Percentiles rank a stretch among this genome's conserved stretches.
Conservation (phyloP, 192 early-diverging fungal species). For the Coemansia sp. region DNA sequence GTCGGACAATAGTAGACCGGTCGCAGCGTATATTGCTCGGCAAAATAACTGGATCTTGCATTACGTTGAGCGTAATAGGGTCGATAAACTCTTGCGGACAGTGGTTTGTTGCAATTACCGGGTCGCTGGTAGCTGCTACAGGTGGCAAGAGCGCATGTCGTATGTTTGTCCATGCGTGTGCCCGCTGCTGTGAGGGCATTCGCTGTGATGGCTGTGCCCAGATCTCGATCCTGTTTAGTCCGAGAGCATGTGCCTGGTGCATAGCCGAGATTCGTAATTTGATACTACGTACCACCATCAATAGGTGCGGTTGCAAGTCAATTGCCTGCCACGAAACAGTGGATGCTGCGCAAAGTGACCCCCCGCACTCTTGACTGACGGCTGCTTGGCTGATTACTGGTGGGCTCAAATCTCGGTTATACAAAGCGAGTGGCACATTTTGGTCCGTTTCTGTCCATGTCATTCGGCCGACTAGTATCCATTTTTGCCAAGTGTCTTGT, state of each 20-base stretch:
- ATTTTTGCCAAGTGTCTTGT: not conserved
- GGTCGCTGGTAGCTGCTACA: not conserved
- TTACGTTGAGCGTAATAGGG: conserved; percentile 22
- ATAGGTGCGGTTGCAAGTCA: not conserved
- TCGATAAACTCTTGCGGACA: conserved; percentile 36
- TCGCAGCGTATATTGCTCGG: conserved; percentile 20
- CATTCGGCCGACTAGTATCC: conserved; percentile 12
- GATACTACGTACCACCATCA: conserved; percentile 12
- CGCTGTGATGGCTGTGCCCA: conserved; percentile 37
- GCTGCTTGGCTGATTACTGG: not conserved
- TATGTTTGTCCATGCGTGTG: not conserved
- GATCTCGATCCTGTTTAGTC: conserved; percentile 21
- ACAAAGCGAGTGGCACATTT: not conserved
- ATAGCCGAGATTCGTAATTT: conserved; percentile 17
- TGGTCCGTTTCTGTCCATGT: not conserved
- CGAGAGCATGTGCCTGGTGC: conserved; percentile 16
- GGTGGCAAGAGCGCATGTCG: not conserved
- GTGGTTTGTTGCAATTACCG: not conserved
- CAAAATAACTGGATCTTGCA: conserved; percentile 31
- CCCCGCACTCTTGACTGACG: not conserved
- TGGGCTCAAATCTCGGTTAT: conserved; percentile 15
- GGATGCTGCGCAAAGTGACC: not conserved
- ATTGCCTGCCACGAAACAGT: conserved; percentile 5
- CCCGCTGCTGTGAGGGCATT: conserved; percentile 5
- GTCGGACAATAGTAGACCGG: conserved; percentile 30